Conservation (phyloP, 2,329 filamentous ascomycete species). For the Cordyceps cicadae region DNA sequence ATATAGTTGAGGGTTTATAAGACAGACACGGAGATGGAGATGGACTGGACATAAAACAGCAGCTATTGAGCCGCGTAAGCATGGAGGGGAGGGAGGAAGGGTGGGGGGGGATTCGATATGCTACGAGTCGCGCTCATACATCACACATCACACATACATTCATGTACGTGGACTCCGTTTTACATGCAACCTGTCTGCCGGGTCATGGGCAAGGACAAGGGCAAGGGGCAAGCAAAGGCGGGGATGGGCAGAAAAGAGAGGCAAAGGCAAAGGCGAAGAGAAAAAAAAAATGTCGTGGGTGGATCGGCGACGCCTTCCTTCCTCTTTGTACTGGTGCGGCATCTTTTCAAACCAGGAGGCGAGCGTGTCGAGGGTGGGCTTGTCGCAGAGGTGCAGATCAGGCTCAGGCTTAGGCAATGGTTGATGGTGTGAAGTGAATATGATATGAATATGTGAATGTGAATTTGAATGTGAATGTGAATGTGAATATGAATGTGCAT, state of each 20-base stretch:
- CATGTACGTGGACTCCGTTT: too few species aligned
- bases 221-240: too few species aligned
- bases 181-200: too few species aligned
- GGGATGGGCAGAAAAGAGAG: too few species aligned
- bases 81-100: not conserved
- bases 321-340: not conserved
- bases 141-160: too few species aligned
- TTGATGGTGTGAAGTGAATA: too few species aligned
- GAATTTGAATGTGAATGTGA: too few species aligned
- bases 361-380: not conserved
- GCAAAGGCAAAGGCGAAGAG: not conserved
- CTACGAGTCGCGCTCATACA: too few species aligned
- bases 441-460: too few species aligned
- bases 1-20: not conserved
- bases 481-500: not conserved
- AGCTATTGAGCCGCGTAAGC: not conserved
- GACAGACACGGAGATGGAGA: not conserved
- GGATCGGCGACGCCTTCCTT: not conserved
- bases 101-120: too few species aligned
- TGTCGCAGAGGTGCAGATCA: not conserved
- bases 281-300: not conserved
- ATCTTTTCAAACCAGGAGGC: conserved; percentile 1
- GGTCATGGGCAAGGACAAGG: too few species aligned
- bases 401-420: too few species aligned
- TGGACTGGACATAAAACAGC: not conserved